Evolutionary conservation across 148 eudicot species (phyloP), one percentile per base, ranked within the genome.

Genomic region (Chenopodium quinoa): DNA sequence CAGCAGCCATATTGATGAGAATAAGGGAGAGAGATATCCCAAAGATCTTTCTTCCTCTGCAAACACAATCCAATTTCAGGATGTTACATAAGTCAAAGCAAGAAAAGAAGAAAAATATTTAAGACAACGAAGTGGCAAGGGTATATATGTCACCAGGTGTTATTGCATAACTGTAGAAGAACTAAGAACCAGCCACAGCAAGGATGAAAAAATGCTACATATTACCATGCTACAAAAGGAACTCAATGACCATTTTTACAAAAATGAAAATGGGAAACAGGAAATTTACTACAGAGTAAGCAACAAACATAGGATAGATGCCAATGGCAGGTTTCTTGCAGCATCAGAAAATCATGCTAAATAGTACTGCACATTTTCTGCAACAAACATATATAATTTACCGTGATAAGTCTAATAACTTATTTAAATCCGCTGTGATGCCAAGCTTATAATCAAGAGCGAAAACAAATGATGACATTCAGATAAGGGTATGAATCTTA

Each of bases 1-100:
- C 90, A 22, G 98, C 92, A 29, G 98, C 99, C 90, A 96, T 71
- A 89, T 96, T 96, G 85, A 96, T 91, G 80, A 96, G 92, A 50
- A 95, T 80, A 23, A 95, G 80, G 64, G 99, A 93, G 8, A 95
- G 92, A 65, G 97, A 93, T 73, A 92, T 72, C 78, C 99, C 97
- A 4, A 90, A 90, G 62, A 92, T 56, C 82, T 80, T 95, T 79
- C 89, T 89, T 77, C 87, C 85, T 77, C 97, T 93, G 90, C 54
- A 75, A 79, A 77, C 17, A 63, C 54, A 31, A 40, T 71, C 34
- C 66, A 79, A 22, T 29, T 46, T 2, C 31, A 68, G 29, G 44
- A 65, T 65, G 60, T 47, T 1, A 10, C 17, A 66, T 23, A 25
- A 37, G 60, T 60, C 44, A 60, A 76, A n/a, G 3, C 47, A 19